Evolutionary conservation across 2,329 filamentous ascomycete species (phyloP), one percentile per base, ranked within the genome.

Genomic region (Trichoderma sp.): DNA sequence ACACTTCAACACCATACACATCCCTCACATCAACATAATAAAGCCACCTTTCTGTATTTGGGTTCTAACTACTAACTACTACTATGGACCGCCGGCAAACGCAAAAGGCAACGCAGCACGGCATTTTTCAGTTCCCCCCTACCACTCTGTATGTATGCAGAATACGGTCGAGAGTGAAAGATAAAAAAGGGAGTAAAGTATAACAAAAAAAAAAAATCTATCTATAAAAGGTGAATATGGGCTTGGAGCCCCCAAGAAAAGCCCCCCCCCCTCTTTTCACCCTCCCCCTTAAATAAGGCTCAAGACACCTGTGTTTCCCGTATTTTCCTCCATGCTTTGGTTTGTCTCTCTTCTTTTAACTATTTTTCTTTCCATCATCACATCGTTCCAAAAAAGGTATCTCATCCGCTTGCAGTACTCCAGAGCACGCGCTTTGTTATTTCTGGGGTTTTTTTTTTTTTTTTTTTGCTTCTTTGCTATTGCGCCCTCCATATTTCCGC

Each of bases 221-320:
- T 66, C 63, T 66, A 66, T 66, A 66, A 66, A 66, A 66, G 26
- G 63, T 59, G 46, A 49, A 24, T 51, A 49, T 59, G 63, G 54
- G 24, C 49, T 64, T 66, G 54, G 14, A 59, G 39, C 54, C 24
- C 54, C 39, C 28, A 64, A 51, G 60, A 49, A 32, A 32, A 49
- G 16, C 60, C 24, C 11, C 37, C n/a, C 21, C 28, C 34, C n/a
- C n/a, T n/a, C n/a, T n/a, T n/a, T 26, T 26, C 26, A 26, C 16
- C 54, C 4, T 6, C n/a, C 54, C 54, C 26, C 54, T 18, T 21
- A n/a, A 43, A 32, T 24, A 43, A 55, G 24, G 37, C 43, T 56
- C 51, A 66, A 51, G 63, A 66, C 54, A 66, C 63, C 63, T 51
- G n/a, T 55, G 46, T 46, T 46, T 51, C 54, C 63, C 54, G 16